Percentiles rank a stretch among this genome's conserved stretches.
phyloP scores from a whole-genome alignment of 495 filamentous ascomycete genomes.

The Tricharina praecox region DNA sequence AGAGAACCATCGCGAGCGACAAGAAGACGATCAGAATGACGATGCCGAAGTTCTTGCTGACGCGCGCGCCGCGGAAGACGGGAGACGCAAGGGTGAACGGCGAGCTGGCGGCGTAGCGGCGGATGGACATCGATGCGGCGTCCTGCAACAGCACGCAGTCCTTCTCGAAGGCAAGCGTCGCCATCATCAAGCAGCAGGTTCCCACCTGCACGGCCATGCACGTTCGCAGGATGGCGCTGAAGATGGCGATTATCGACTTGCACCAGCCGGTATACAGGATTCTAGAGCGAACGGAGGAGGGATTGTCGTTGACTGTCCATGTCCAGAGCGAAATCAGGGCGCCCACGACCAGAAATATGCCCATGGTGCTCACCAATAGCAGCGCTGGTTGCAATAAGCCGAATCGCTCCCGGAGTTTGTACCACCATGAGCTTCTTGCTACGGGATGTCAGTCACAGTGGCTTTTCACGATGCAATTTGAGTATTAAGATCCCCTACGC shows the following conservation, averaged over 20 bases:
- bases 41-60: neutral
- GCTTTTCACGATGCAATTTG: no score
- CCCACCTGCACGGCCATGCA: neutral
- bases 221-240: neutral
- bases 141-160: neutral
- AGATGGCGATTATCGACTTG: neutral
- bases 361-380: neutral
- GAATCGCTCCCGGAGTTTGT: neutral
- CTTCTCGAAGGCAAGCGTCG: neutral
- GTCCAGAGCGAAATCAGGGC: neutral
- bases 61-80: neutral
- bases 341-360: neutral
- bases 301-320: neutral
- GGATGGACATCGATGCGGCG: neutral
- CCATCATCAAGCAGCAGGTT: neutral
- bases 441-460: no score
- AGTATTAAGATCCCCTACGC: no score
- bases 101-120: neutral
- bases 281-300: neutral
- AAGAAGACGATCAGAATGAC: neutral
- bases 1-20: neutral
- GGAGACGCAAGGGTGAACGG: neutral
- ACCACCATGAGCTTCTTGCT: no score
- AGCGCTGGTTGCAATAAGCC: neutral
- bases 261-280: neutral